Evolutionary conservation across 73 alveolate genomes (phyloP), one percentile per base, ranked within the genome.

Genomic region (Blepharisma stoltei): DNA sequence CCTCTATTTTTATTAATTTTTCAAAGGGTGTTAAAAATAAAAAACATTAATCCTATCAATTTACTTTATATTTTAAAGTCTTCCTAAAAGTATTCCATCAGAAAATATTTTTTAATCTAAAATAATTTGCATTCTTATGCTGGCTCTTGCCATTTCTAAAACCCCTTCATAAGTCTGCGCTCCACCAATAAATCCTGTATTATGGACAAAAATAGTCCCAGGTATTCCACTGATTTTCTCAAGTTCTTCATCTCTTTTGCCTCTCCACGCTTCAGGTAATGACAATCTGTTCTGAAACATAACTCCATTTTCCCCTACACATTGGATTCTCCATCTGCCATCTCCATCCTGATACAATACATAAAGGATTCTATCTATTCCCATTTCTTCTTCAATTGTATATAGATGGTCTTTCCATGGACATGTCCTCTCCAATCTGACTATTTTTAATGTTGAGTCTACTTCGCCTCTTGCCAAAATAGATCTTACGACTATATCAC

Each of bases 111-210:
- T 32, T 32, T 32, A 32, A 32, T 32, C 41, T 32, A 32, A 3
- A 32, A 32, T 32, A 1, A 32, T 3, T 32, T 32, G 41, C 41
- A 32, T 32, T 60, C 47, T 38, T 60, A 60, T 14, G 23, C 49
- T 20, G 0, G 23, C 46, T 38, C 73, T 60, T n/a, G 90, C 95
- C 90, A 89, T 86, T 67, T 86, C 86, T 7, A 89, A 23, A 38
- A 85, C 92, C 43, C 86, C 81, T 82, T 89, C 96, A 5, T 65
- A 44, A 6, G 78, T 70, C 78, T 77, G 55, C 0, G 96, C 93
- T 71, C 95, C 94, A 8, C 97, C 95, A 47, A 93, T 81, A 75
- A 93, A 93, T 66, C 98, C 98, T 54, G 90, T 69, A 54, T 67
- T 88, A 71, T 93, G 98, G 5, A 84, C 95, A 76, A 93, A 93